Base-by-base conservation (phyloP, 257 asterid species). In the Solanum ossicruentum region DNA sequence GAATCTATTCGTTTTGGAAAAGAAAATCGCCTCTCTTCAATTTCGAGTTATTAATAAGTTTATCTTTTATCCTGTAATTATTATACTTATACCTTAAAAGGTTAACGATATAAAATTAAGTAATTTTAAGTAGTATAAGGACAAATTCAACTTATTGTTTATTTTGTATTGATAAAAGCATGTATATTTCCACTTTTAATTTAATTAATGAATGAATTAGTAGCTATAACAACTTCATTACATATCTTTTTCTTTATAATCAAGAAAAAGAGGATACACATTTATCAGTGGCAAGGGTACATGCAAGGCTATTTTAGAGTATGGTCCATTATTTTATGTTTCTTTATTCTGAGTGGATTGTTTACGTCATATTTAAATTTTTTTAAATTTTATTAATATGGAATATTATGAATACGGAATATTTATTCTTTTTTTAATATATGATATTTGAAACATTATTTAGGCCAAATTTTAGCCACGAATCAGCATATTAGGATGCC, bases 331-430 rank as follows among this genome's bases (percentile, higher is more conserved):
- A 28, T 20, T 63, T 45, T 43, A 43, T 72, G 57, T n/a, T 45
- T 6, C 36, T 11, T 1, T 39, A 15, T 69, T 39, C 2, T 6
- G 0, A 7, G 0, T 65, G 7, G 12, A 13, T 65, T 3, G 6
- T 66, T 2, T 28, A 28, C 3, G 0, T 66, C 73, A 7, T 26
- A 26, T 7, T 63, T 63, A 4, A 1, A 1, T 4, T 4, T 26
- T 3, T 65, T 0, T 8, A 0, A 65, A 6, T 3, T 28, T 12
- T 23, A 0, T 63, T 65, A 8, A 26, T 26, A 65, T 1, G 2
- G 13, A 12, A 12, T 65, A 1, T 0, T 26, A 0, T 6, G 13
- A 0, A 6, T 7, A 21, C 21, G 13, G 2, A 20, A 20, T 2
- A 21, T 7, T 7, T 12, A 1, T 11, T 10, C 4, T 26, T 65